phyloP scores from a whole-genome alignment of 495 filamentous ascomycete species.

The Achaetomiella virescens region DNA sequence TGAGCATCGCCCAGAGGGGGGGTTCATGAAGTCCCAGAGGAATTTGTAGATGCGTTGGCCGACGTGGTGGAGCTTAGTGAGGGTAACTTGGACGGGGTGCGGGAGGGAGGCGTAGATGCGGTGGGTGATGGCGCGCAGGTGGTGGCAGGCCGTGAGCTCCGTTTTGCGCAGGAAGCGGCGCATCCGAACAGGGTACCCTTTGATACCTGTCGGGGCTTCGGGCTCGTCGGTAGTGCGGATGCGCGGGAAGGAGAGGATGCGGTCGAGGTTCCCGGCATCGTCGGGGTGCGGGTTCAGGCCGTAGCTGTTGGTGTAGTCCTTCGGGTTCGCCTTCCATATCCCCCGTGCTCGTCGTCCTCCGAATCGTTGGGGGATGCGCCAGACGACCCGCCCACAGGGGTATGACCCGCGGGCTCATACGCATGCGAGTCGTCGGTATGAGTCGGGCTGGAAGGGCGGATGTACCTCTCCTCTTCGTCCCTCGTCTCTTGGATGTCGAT shows the following conservation, averaged over 20 bases:
- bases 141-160: conserved; percentile 27
- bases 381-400: conserved; percentile 38
- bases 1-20: conserved; percentile 96
- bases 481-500: conserved; percentile 29
- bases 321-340: conserved; percentile 20
- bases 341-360: conserved; percentile 35
- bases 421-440: conserved; percentile 34
- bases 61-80: conserved; percentile 40
- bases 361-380: conserved; percentile 37
- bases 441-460: conserved; percentile 18
- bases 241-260: conserved; percentile 42
- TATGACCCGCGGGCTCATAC: conserved; percentile 43
- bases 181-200: conserved; percentile 28
- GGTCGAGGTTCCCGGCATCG: conserved; percentile 21
- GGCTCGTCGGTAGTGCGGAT: conserved; percentile 32
- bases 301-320: conserved; percentile 8
- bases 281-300: conserved; percentile 8
- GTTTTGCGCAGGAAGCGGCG: conserved; percentile 12
- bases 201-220: conserved; percentile 28
- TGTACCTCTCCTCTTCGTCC: conserved; percentile 7
- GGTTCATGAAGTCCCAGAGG: conserved; percentile 93
- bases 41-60: conserved; percentile 54
- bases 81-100: conserved; percentile 45
- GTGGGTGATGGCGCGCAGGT: conserved; percentile 29
- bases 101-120: conserved; percentile 47